These are phyloP conservation scores for Tetracladium maxilliforme DNA, from an alignment of 2,329 filamentous ascomycete species.

Conservation along the genomic window DNA sequence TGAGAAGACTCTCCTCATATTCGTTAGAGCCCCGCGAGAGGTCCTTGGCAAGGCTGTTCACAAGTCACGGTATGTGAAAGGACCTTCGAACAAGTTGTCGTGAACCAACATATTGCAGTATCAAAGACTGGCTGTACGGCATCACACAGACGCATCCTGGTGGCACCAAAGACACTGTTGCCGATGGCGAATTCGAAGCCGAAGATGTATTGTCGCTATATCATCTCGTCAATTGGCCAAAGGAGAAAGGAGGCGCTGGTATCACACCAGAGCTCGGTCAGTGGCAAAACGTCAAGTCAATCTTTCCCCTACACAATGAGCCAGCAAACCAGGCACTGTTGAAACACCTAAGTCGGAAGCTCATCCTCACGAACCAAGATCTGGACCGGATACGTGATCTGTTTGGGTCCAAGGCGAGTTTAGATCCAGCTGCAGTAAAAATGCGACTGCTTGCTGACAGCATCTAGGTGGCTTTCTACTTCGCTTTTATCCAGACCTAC, in stretches of 20 bases:
- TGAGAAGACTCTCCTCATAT: too few relatives aligned
- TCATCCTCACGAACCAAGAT: conserved; percentile 32
- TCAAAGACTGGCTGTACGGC: conserved; percentile 63
- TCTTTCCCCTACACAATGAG: conserved; percentile 50
- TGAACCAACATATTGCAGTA: conserved; percentile 24
- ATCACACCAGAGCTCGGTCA: conserved; percentile 41
- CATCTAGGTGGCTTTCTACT: conserved; percentile 57
- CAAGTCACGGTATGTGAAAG: too few relatives aligned
- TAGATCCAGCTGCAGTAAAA: neutral
- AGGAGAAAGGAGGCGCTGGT: conserved; percentile 43
- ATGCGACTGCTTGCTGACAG: neutral
- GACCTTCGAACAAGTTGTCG: too few relatives aligned
- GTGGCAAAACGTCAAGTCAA: conserved; percentile 44
- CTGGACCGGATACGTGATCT: conserved; percentile 46
- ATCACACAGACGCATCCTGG: conserved; percentile 49
- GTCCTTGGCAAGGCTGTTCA: too few relatives aligned
- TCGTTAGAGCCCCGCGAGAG: too few relatives aligned
- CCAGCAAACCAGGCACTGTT: conserved; percentile 39
- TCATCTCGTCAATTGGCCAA: conserved; percentile 46
- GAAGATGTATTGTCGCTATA: conserved; percentile 59
- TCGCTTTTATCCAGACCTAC: conserved; percentile 69
- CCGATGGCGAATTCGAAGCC: conserved; percentile 38
- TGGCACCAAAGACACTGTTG: conserved; percentile 33
- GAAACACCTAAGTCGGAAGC: conserved; percentile 35
- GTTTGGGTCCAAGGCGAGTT: conserved; percentile 39